phyloP scores from a whole-genome alignment of 805 yeast species.

The Scheffersomyces stipitis region DNA sequence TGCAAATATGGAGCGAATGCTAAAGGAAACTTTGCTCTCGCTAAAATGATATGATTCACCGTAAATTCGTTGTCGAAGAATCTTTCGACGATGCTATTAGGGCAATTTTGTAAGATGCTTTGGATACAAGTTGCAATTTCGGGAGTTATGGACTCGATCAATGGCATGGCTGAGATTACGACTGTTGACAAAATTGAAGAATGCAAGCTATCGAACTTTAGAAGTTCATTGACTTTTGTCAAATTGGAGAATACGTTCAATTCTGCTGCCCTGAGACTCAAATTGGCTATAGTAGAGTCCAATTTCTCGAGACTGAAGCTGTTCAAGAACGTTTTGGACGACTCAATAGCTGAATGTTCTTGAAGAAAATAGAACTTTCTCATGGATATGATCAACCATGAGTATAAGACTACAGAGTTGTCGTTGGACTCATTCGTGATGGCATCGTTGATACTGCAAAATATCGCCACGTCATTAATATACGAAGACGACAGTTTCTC shows the following conservation, averaged over 20 bases:
- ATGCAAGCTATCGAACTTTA: slow-evolving; percentile 52
- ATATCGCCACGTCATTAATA: slow-evolving; percentile 30
- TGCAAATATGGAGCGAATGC: slow-evolving; percentile 60
- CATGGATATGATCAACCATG: slow-evolving; percentile 65
- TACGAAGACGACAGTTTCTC: slow-evolving; percentile 3
- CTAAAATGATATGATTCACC: slow-evolving; percentile 46
- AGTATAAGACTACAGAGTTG: slow-evolving; percentile 55
- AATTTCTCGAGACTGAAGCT: slow-evolving; percentile 9
- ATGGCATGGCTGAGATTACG: slow-evolving; percentile 47
- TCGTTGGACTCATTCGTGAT: slow-evolving; percentile 34
- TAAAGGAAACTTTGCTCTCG: slow-evolving; percentile 76
- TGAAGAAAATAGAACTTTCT: slow-evolving; percentile 49
- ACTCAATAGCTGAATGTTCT: slow-evolving; percentile 27
- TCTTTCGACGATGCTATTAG: slow-evolving; percentile 41
- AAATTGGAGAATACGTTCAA: slow-evolving; percentile 49
- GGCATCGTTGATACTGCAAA: slow-evolving; percentile 40
- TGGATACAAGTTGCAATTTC: slow-evolving; percentile 43
- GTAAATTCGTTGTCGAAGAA: slow-evolving; percentile 49
- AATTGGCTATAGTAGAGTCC: slow-evolving; percentile 22
- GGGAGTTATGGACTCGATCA: slow-evolving; percentile 44
- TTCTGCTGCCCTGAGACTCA: slow-evolving; percentile 39
- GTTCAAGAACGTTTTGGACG: slow-evolving; percentile 1
- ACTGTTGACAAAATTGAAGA: slow-evolving; percentile 49
- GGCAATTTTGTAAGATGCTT: slow-evolving; percentile 43
- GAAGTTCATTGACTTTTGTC: slow-evolving; percentile 36